These are phyloP conservation scores for Lycium ferocissimum DNA, from an alignment of 257 asterid genomes.

Conservation along the genomic window DNA sequence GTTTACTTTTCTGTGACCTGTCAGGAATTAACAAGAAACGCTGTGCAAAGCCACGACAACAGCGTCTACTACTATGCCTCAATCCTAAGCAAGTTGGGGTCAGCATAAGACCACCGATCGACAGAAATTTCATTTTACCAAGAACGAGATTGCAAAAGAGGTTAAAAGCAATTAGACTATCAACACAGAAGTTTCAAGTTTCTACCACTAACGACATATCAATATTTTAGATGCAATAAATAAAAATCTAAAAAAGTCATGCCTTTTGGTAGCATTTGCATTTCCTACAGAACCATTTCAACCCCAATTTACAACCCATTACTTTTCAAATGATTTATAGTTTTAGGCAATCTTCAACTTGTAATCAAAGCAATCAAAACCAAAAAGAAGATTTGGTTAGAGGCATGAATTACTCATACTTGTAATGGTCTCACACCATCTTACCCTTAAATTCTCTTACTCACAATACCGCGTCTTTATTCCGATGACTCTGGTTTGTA, in stretches of 20 bases:
- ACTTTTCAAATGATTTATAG: background rate
- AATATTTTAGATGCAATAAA: background rate
- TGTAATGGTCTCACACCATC: background rate
- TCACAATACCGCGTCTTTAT: background rate
- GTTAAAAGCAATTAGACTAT: background rate
- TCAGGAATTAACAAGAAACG: background rate
- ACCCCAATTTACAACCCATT: background rate
- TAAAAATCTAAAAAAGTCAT: background rate
- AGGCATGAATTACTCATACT: constrained; percentile 6
- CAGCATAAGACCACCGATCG: background rate
- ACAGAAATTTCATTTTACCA: background rate
- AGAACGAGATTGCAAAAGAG: background rate
- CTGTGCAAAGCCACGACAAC: background rate
- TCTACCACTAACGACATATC: background rate
- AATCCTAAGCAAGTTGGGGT: background rate
- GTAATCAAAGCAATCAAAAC: background rate
- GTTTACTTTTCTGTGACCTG: background rate
- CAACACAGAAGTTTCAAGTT: background rate
- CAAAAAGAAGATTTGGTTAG: constrained; percentile 1
- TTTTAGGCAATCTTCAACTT: constrained; percentile 16
- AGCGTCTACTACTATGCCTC: background rate
- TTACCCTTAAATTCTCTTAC: background rate
- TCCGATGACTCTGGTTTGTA: background rate
- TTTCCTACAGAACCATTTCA: background rate
- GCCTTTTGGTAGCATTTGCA: background rate